phyloP scores from a whole-genome alignment of 169 alveolate genomes.

The Perkinsus marinus region DNA sequence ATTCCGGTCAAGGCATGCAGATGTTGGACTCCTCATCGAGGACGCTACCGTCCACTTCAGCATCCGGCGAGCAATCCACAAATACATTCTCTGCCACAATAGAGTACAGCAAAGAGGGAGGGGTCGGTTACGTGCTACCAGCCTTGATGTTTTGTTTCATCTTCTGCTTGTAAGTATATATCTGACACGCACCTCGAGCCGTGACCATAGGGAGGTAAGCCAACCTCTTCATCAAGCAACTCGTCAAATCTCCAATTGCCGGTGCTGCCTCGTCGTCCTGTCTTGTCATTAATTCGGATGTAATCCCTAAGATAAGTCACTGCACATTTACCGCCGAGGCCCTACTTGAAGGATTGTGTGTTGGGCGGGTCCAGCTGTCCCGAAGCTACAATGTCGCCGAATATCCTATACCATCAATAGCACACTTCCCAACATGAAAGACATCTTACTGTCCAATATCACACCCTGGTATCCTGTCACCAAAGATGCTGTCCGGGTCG shows the following conservation, averaged over 20 bases:
- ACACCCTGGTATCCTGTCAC: not conserved
- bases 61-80: not conserved
- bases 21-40: not conserved
- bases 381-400: not conserved
- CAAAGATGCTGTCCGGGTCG: not conserved
- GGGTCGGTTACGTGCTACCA: not conserved
- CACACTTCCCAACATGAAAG: not conserved
- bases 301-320: not conserved
- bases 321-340: no score
- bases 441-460: not conserved
- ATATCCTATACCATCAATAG: not conserved
- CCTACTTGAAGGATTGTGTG: not conserved
- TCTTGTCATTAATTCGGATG: not conserved
- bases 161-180: not conserved
- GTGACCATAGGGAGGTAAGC: not conserved
- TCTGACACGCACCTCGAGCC: not conserved
- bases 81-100: not conserved
- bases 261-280: not conserved
- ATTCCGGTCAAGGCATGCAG: not conserved
- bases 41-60: not conserved
- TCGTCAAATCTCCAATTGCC: not conserved
- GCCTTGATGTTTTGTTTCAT: not conserved
- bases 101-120: not conserved
- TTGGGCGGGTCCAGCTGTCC: not conserved
- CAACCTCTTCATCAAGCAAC: not conserved